Evolutionary conservation across 2,329 filamentous ascomycete species (phyloP), one percentile per base, ranked within the genome.

Genomic region (Microdochium nivale): DNA sequence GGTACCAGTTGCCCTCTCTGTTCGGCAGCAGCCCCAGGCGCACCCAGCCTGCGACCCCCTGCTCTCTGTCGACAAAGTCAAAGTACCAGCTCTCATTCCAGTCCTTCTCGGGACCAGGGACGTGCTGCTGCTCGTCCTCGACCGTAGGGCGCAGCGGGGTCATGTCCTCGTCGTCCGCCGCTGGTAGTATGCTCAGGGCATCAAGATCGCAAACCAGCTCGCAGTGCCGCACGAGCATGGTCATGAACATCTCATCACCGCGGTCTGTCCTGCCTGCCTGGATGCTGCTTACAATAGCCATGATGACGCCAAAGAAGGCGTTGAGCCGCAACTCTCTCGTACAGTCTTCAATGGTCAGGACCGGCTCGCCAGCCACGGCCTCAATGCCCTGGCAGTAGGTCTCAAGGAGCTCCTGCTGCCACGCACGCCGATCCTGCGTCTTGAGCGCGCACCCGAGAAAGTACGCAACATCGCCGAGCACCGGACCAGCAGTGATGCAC

Each of bases 41-140:
- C 46, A 47, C 46, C 46, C 46, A 47, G 24, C 46, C 46, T 7
- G 46, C 46, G 24, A 47, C 25, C 4, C 46, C 46, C 25, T 47
- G 46, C 25, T 25, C 46, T 9, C n/a, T 13, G 21, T 27, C 46
- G 7, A 47, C 25, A 47, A 47, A 47, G 46, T 47, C 46, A 30
- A 47, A 47, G 46, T 47, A 47, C 46, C 46, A 47, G 24, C 46
- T 47, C 25, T 47, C 46, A 24, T 47, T 47, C 46, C 46, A 47
- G 46, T 27, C 24, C 46, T 47, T 47, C 13, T 30, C 46, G 13
- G 21, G 10, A 8, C 46, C 46, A 23, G 46, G 24, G 3, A 9
- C 5, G 46, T 47, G 46, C 23, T 25, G 23, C 13, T n/a, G 10
- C 46, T 47, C 46, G 46, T 47, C 46, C 14, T 30, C 24, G 3